Conservation (phyloP, 2,329 filamentous ascomycete genomes). For the Aspergillus sp. region DNA sequence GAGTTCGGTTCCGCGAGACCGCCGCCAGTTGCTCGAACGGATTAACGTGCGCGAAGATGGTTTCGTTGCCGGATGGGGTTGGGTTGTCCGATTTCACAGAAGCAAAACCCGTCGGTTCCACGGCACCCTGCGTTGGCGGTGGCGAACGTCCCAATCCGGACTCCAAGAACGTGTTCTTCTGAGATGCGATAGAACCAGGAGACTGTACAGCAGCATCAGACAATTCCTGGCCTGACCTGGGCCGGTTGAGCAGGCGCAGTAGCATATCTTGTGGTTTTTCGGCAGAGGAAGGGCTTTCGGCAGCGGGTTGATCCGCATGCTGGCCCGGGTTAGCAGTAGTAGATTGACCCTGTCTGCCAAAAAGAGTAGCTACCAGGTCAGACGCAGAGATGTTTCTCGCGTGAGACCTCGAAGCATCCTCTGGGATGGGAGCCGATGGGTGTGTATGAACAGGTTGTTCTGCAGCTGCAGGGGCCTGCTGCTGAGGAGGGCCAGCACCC, state of each 20-base stretch:
- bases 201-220: conserved; percentile 37
- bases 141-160: conserved; percentile 4
- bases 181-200: conserved; percentile 39
- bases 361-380: conserved; percentile 58
- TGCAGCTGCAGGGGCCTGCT: conserved; percentile 26
- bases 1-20: conserved; percentile 60
- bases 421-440: conserved; percentile 24
- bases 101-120: conserved; percentile 17
- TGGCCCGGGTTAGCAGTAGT: conserved; percentile 29
- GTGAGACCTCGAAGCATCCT: conserved; percentile 27
- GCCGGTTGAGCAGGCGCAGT: conserved; percentile 78
- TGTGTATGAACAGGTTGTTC: conserved; percentile 30
- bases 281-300: conserved; percentile 28
- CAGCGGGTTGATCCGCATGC: conserved; percentile 23
- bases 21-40: conserved; percentile 70
- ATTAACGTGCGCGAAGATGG: conserved; percentile 69
- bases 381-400: conserved; percentile 52
- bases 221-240: conserved; percentile 46
- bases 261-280: conserved; percentile 81
- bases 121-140: conserved; percentile 14
- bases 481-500: conserved; percentile 29
- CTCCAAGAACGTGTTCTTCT: conserved; percentile 26
- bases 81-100: conserved; percentile 34
- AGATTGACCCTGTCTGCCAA: conserved; percentile 43
- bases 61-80: conserved; percentile 34